Evolutionary conservation across 2,329 filamentous ascomycete species (phyloP), one percentile per base, ranked within the genome.

Genomic region (Pleomassaria siparia): DNA sequence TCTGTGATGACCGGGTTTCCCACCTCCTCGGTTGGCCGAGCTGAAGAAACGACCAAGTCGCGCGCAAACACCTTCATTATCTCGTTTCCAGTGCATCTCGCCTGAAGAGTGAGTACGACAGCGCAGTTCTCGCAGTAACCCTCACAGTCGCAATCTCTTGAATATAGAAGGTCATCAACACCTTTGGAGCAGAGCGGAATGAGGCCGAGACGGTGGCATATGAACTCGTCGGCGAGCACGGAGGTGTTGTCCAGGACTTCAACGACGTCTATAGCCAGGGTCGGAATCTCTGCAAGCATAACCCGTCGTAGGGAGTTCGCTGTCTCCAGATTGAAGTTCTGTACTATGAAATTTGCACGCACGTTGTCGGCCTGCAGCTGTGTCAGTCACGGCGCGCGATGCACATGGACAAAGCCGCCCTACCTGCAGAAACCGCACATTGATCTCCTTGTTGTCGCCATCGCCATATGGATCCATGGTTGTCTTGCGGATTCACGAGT

Each of bases 221-320:
- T 86, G 72, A 97, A 96, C 73, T 99, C 92, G 73, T 99, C 92
- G 51, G 92, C 89, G 12, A 97, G 84, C 4, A 96, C 91, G n/a
- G 91, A 95, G 48, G 88, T 95, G 78, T 99, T 99, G 64, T 81
- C 82, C 66, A 95, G 86, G 56, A 99, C 86, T 72, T 97, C 90
- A 54, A 97, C 91, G 12, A 96, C 82, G 66, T 99, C 92, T 71
- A 97, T 91, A 54, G 94, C 91, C 62, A 97, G 85, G 20, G 90
- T 96, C 10, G 92, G 91, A 50, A 99, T 88, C 74, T 99, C 92
- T 63, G 90, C 89, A 57, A 96, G 86, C 76, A 97, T 92, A 49
- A 90, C 81, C 67, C 92, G 89, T 53, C 92, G 91, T 52, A 97
- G 76, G 37, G 91, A 88, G 78, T 99, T 99, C 63, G 92, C 92